Evolutionary conservation across 768 basidiomycete genomes (phyloP).

Genomic region (Psilocybe cubensis): DNA sequence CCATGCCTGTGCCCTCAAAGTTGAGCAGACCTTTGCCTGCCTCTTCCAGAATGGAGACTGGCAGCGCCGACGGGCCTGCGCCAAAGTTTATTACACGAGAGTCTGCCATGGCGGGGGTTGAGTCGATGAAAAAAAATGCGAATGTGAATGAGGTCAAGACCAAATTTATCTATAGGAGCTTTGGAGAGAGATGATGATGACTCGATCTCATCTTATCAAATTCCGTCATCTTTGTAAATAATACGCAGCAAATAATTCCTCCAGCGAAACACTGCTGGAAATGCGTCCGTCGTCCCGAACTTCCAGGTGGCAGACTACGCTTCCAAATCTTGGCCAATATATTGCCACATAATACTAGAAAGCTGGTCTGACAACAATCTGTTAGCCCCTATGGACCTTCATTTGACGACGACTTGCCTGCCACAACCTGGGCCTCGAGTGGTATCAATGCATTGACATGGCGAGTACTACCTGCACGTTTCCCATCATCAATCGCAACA

Average conservation of each 20-base stretch:
- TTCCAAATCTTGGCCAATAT: too few species aligned
- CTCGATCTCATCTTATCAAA: conserved; percentile 15
- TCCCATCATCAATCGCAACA: too few species aligned
- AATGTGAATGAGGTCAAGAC: not conserved
- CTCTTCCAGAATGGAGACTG: conserved; percentile 82
- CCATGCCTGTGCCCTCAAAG: conserved; percentile 90
- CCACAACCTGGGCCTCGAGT: too few species aligned
- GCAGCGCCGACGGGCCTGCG: conserved; percentile 92
- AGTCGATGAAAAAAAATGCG: not conserved
- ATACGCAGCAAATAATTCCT: conserved; percentile 1
- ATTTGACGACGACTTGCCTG: too few species aligned
- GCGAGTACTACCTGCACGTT: too few species aligned
- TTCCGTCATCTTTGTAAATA: conserved; percentile 4
- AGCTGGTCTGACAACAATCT: too few species aligned
- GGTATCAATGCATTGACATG: too few species aligned
- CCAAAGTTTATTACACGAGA: conserved; percentile 84
- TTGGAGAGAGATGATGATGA: conserved; percentile 5
- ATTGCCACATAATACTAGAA: too few species aligned
- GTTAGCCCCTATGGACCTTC: too few species aligned
- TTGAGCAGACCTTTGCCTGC: conserved; percentile 87
- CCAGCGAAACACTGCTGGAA: not conserved
- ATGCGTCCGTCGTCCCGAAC: not conserved
- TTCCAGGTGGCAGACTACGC: not conserved
- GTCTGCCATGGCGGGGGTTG: conserved; percentile 11
- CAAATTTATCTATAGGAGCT: conserved; percentile 2